Conservation (phyloP, 345 rosid genomes). For the Camelina sativa region DNA sequence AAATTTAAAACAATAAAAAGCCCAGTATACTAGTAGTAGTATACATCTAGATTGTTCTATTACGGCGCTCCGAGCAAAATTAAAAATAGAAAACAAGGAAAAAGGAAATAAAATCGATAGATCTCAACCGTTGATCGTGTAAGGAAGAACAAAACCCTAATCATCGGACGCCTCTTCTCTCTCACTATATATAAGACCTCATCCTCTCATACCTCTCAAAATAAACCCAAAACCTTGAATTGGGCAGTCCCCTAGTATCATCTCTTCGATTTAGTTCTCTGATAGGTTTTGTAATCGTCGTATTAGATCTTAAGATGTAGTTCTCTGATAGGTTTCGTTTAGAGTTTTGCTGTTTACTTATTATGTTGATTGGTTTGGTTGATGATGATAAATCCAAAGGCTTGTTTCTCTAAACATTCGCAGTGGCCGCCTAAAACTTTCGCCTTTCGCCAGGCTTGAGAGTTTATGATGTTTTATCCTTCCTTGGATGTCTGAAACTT, state of each 20-base stretch:
- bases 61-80: not conserved
- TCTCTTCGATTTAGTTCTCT: not conserved
- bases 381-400: constrained; percentile 55
- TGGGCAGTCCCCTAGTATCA: not conserved
- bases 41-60: constrained; percentile 33
- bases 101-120: not conserved
- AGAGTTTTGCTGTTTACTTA: not conserved
- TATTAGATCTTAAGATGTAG: not conserved
- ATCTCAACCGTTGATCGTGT: constrained; percentile 33
- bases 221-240: not conserved
- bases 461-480: constrained; percentile 40
- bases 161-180: constrained; percentile 35
- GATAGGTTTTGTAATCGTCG: not conserved
- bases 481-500: constrained; percentile 45
- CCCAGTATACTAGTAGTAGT: constrained; percentile 4
- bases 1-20: not conserved
- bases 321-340: not conserved
- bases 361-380: not conserved
- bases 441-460: constrained; percentile 45
- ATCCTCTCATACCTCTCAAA: not conserved
- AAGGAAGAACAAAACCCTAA: constrained; percentile 35
- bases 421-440: constrained; percentile 67
- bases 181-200: constrained; percentile 4
- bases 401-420: constrained; percentile 83
- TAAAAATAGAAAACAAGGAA: too few relatives aligned